phyloP scores from a whole-genome alignment of 1,284 basidiomycete species.

The Papiliotrema laurentii region DNA sequence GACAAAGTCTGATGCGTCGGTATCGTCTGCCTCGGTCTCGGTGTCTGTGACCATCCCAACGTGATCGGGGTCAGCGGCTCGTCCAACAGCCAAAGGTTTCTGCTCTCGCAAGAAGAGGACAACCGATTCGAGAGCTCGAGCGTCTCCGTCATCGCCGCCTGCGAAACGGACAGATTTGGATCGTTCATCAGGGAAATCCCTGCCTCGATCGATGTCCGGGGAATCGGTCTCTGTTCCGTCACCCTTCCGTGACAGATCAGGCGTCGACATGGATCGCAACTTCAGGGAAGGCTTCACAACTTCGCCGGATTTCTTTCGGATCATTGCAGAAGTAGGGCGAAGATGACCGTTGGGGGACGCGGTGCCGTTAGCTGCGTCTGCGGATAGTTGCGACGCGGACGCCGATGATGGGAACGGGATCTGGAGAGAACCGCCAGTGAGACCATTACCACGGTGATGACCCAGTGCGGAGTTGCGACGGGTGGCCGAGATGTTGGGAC shows the following conservation, averaged over 20 bases:
- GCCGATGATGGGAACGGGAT: constrained; percentile 23
- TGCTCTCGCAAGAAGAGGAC: constrained; percentile 47
- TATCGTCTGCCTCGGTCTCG: constrained; percentile 47
- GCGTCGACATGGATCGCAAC: constrained; percentile 45
- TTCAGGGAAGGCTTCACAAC: constrained; percentile 49
- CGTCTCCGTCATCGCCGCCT: constrained; percentile 31
- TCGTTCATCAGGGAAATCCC: constrained; percentile 34
- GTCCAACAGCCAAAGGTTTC: constrained; percentile 44
- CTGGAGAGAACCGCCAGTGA: constrained; percentile 23
- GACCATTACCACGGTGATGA: constrained; percentile 6
- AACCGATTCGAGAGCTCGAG: constrained; percentile 42
- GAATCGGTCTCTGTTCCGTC: constrained; percentile 18
- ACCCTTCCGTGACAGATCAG: constrained; percentile 38
- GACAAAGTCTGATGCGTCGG: constrained; percentile 43
- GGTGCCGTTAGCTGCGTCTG: neutral
- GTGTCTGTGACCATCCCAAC: constrained; percentile 27
- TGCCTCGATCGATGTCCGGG: constrained; percentile 19
- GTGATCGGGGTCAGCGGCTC: constrained; percentile 35
- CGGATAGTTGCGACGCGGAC: constrained; percentile 10
- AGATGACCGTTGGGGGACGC: neutral
- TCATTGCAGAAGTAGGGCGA: constrained; percentile 27
- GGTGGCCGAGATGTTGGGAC: constrained; percentile 11
- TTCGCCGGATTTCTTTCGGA: constrained; percentile 50
- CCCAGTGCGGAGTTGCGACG: constrained; percentile 12
- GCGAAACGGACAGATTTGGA: constrained; percentile 47